These are phyloP conservation scores for Heliosperma pusillum DNA, from an alignment of 148 eudicot species.

Conservation along the genomic window DNA sequence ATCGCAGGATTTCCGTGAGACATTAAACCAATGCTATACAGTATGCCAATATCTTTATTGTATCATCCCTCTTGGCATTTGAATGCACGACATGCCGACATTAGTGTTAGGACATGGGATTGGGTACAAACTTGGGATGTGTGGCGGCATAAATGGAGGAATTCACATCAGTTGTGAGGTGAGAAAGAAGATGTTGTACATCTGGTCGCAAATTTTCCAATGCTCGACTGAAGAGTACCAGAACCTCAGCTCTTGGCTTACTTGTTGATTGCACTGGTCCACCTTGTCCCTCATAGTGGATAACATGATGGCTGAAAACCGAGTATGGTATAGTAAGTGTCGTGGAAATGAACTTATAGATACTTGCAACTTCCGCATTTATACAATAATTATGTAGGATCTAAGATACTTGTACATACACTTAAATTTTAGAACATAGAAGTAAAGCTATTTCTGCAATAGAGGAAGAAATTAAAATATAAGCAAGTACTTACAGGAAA, in stretches of 20 bases:
- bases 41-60: background rate
- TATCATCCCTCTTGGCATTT: background rate
- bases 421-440: too few species aligned
- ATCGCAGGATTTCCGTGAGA: background rate
- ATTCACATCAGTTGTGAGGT: conserved; percentile 61
- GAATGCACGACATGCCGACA: background rate
- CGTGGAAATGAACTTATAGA: background rate
- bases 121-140: conserved; percentile 51
- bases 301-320: conserved; percentile 65
- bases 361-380: background rate
- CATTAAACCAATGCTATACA: background rate
- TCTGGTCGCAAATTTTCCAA: conserved; percentile 76
- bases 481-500: conserved; percentile 69
- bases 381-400: too few species aligned
- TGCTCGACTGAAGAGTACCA: conserved; percentile 62
- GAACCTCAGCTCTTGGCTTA: conserved; percentile 70
- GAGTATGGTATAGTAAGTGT: background rate
- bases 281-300: conserved; percentile 91
- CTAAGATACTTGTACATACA: too few species aligned
- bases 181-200: conserved; percentile 77
- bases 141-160: conserved; percentile 90
- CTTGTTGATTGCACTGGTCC: conserved; percentile 86
- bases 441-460: background rate
- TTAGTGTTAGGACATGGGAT: conserved; percentile 21
- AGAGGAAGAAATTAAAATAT: background rate